Evolutionary conservation across 2,329 filamentous ascomycete genomes (phyloP), one percentile per base, ranked within the genome.

Genomic region (Fusarium newnesense): DNA sequence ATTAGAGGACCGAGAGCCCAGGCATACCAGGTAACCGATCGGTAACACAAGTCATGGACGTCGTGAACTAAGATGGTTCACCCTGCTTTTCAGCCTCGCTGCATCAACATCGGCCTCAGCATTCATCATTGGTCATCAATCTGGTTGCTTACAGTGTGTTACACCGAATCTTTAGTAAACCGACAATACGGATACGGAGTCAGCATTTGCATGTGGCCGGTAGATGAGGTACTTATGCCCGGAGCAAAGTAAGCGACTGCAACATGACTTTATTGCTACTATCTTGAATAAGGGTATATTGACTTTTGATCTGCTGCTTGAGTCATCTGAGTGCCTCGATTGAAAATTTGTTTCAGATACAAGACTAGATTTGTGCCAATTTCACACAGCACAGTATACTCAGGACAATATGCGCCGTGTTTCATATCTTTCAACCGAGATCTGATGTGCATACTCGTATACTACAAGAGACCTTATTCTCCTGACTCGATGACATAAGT

Each of bases 241-340:
- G 64, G 64, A 52, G 64, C 42, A 56, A 63, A 49, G 49, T 58
- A 69, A 69, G 67, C 67, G 67, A 64, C 59, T 64, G 64, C 26
- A 64, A 49, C 43, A 39, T 69, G 57, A 47, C 32, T 32, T 43
- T 52, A 28, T 69, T 69, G 67, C 67, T 65, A 69, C 67, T 69
- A 69, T 69, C 67, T 69, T 12, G 39, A 57, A 42, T 65, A 63
- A 64, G 67, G 67, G 60, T 64, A n/a, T 39, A 26, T 56, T 46
- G 44, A 37, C 28, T 32, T 63, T 43, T 30, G 47, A 39, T 63
- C 63, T 40, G 32, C 28, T 42, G 32, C 50, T 28, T 44, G 57
- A 70, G 65, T 67, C 70, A 70, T 72, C 60, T 59, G 54, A 60
- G 28, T 54, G 44, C 43, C 34, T 53, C 39, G 54, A 39, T 36